Conservation (phyloP, 441 rosid genomes). For the Arabidopsis lyrata region DNA sequence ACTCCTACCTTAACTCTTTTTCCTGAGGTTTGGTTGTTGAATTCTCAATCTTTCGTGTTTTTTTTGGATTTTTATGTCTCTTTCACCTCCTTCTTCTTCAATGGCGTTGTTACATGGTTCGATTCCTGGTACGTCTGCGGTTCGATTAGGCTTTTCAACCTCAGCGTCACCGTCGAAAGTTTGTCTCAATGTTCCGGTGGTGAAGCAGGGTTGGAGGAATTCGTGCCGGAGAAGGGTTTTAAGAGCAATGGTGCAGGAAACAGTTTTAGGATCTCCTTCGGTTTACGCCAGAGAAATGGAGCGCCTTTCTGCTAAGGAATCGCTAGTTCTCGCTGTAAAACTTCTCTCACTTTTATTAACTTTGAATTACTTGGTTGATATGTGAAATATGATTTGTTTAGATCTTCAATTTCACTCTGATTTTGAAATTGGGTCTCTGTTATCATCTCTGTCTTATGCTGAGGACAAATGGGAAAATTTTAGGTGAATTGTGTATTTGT, state of each 20-base stretch:
- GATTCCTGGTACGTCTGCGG: slow-evolving; percentile 47
- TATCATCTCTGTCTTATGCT: neutral
- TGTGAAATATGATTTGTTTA: neutral
- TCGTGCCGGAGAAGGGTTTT: slow-evolving; percentile 38
- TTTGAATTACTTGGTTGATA: neutral
- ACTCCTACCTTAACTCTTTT: neutral
- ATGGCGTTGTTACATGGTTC: slow-evolving; percentile 60
- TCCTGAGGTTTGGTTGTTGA: slow-evolving; percentile 5
- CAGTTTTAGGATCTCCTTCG: slow-evolving; percentile 73
- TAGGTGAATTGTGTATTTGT: neutral
- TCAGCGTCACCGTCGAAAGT: slow-evolving; percentile 44
- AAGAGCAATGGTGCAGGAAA: slow-evolving; percentile 72
- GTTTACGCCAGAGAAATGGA: slow-evolving; percentile 92
- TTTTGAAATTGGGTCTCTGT: slow-evolving; percentile 5
- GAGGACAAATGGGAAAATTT: neutral
- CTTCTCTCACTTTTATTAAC: slow-evolving; percentile 9
- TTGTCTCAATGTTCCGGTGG: slow-evolving; percentile 38
- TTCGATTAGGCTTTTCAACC: slow-evolving; percentile 45
- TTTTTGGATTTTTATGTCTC: neutral
- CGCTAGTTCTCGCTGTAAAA: slow-evolving; percentile 84
- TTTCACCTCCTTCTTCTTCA: slow-evolving; percentile 28
- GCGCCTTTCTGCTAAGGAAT: slow-evolving; percentile 93
- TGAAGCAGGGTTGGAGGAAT: slow-evolving; percentile 40
- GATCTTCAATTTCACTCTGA: neutral
- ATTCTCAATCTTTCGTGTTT: slow-evolving; percentile 10